These are phyloP conservation scores for Eugenia klotzschiana DNA, from an alignment of 441 rosid species.

Conservation along the genomic window DNA sequence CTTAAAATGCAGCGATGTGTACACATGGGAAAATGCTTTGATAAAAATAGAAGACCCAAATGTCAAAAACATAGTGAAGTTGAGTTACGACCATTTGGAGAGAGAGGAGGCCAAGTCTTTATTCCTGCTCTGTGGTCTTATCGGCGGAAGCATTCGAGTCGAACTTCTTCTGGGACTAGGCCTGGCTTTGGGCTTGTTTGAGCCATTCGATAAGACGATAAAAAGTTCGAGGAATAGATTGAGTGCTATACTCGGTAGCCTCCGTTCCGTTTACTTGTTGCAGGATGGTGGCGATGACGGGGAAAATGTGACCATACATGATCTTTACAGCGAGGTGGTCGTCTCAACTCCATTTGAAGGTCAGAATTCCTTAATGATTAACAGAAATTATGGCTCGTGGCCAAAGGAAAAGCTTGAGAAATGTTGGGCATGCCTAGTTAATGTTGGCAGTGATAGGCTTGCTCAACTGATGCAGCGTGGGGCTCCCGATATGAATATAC, in stretches of 20 bases:
- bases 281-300: neutral
- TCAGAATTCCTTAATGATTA: neutral
- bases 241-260: neutral
- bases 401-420: neutral
- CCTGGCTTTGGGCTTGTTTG: no score
- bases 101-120: no score
- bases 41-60: no score
- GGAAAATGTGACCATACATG: neutral
- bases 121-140: no score
- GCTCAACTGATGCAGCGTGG: accelerated
- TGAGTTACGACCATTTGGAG: no score
- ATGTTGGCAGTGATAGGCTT: neutral
- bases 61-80: no score
- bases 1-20: no score
- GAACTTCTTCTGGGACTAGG: no score
- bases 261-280: neutral
- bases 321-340: neutral
- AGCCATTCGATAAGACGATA: no score
- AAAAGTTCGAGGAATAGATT: no score
- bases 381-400: neutral
- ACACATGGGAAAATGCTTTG: no score
- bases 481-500: neutral
- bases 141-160: no score
- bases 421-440: neutral
- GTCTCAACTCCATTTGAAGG: neutral